Base-by-base conservation (phyloP, 176 grass and related monocot genomes). In the Oryza australiensis region DNA sequence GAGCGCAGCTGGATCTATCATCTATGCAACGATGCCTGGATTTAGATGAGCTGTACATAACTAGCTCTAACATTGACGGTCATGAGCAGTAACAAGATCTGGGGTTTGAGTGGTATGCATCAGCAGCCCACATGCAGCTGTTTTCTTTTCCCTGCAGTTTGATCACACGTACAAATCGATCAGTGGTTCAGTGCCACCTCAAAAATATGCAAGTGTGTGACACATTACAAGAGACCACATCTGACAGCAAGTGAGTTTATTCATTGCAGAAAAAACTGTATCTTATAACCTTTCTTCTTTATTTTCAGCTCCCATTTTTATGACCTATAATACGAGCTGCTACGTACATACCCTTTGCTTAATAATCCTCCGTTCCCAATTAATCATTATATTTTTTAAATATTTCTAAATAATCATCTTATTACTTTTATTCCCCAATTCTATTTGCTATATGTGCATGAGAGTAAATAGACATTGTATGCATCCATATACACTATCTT, bases 1-100 rank as follows among this genome's bases (percentile, higher is more conserved):
- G 76, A 64, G 64, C 82, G 82, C 71, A 57, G 77, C 70, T 89
- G 87, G 76, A 70, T 89, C 76, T 20, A n/a, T 28, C 67, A 16
- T 72, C 33, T 6, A 24, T 35, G 68, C 57, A 80, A 57, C 80
- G 82, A 63, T 57, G 66, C 72, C 78, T 77, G 45, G 72, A 75
- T 75, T 85, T 76, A 77, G 34, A 57, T 85, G 87, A 89, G 65
- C 71, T 81, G 82, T 75, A 51, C 35, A 5, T 55, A 63, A 23
- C 11, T 55, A 16, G 53, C 32, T 42, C 22, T 70, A 38, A 76
- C 82, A 64, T 80, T 80, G 49, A 68, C 76, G 12, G 7, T 75
- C 37, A n/a, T n/a, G n/a, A 64, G 64, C 42, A 24, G 68, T 57
- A 74, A 66, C 2, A 66, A 27, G 26, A 51, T 53, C 41, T 79